Evolutionary conservation across 208 protist species (phyloP).

Genomic region (Phytomonas sp.): DNA sequence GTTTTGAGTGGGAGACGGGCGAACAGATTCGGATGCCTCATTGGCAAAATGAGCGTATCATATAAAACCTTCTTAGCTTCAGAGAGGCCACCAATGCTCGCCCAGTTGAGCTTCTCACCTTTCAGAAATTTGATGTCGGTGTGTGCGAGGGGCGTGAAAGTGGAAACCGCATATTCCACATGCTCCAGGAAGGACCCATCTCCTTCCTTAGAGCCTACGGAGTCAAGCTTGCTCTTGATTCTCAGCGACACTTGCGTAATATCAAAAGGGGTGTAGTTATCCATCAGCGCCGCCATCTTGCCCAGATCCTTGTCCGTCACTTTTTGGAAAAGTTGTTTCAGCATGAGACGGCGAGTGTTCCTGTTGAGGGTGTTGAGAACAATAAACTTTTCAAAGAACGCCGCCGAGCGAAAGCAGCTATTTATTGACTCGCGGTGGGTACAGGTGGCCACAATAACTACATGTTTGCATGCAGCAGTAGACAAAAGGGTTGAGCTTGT

Average conservation of each 20-base stretch:
- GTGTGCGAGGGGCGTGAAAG: slow-evolving; percentile 76
- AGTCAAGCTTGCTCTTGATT: slow-evolving; percentile 22
- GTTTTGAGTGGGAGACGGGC: slow-evolving; percentile 82
- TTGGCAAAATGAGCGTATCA: slow-evolving; percentile 93
- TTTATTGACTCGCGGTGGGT: slow-evolving; percentile 55
- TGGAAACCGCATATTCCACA: slow-evolving; percentile 27
- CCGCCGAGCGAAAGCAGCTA: slow-evolving; percentile 49
- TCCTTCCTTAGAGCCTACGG: slow-evolving; percentile 14
- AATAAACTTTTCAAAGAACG: slow-evolving; percentile 51
- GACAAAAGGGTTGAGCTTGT: slow-evolving; percentile 13
- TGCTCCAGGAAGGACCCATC: slow-evolving; percentile 17
- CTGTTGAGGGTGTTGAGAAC: slow-evolving; percentile 56
- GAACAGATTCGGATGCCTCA: slow-evolving; percentile 90
- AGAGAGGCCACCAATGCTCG: slow-evolving; percentile 85
- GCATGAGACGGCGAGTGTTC: slow-evolving; percentile 31
- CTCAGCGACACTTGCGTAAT: slow-evolving; percentile 41
- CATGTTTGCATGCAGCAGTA: slow-evolving; percentile 14
- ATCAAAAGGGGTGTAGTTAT: slow-evolving; percentile 89
- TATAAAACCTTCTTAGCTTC: slow-evolving; percentile 92
- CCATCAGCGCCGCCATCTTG: slow-evolving; percentile 44
- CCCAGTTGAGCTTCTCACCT: slow-evolving; percentile 56
- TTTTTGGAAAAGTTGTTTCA: slow-evolving; percentile 45
- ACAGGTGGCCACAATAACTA: slow-evolving; percentile 71
- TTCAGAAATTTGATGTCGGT: slow-evolving; percentile 74
- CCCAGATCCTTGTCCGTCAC: slow-evolving; percentile 24